Percentiles rank a stretch among this genome's conserved stretches.
Evolutionary conservation across 192 early-diverging fungal genomes (phyloP).

Genomic region (Funneliformis geosporum): DNA sequence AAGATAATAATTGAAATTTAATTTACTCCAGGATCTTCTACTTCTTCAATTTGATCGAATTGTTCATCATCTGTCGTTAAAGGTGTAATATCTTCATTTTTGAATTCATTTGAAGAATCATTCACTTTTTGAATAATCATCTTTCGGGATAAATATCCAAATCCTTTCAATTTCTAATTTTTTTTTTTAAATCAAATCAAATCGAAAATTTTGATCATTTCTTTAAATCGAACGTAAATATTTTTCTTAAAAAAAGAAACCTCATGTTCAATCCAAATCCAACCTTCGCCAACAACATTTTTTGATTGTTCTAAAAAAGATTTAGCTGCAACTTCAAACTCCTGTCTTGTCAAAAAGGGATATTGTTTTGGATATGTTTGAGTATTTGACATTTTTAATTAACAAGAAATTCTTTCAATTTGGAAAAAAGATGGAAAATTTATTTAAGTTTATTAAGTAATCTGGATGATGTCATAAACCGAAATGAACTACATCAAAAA

Average conservation of each 20-base stretch:
- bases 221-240: neutral
- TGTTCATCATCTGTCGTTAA: neutral
- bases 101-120: neutral
- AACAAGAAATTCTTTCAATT: neutral
- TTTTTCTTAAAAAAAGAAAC: neutral
- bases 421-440: neutral
- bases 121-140: neutral
- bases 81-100: neutral
- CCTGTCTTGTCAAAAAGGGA: slow-evolving; percentile 25
- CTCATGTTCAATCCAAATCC: slow-evolving; percentile 32
- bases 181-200: neutral
- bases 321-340: slow-evolving; percentile 30
- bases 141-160: slow-evolving; percentile 19
- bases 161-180: slow-evolving; percentile 26
- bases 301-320: slow-evolving; percentile 28
- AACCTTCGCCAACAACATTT: slow-evolving; percentile 3
- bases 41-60: neutral
- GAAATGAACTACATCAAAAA: too few relatives aligned
- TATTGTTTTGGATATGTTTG: neutral
- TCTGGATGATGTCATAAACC: too few relatives aligned
- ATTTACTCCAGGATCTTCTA: slow-evolving; percentile 15
- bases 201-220: neutral
- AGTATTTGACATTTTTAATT: neutral
- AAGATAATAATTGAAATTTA: neutral
- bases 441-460: too few relatives aligned